phyloP scores from a whole-genome alignment of 345 rosid genomes.

The Nephelium lappaceum region DNA sequence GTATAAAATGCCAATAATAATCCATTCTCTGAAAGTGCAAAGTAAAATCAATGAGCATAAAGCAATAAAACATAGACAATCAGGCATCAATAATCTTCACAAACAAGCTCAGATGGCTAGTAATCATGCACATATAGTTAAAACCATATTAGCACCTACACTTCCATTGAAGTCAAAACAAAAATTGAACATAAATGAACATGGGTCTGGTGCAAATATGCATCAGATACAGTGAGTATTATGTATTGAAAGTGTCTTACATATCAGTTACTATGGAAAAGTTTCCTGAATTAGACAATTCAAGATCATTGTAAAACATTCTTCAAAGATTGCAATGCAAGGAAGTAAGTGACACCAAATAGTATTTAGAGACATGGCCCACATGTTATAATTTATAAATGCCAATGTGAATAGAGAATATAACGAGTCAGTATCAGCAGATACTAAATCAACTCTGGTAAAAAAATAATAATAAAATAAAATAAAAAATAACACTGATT shows the following conservation, averaged over 20 bases:
- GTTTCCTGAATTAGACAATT: neutral
- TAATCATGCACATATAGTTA: neutral
- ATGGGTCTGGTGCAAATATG: neutral
- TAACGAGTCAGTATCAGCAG: neutral
- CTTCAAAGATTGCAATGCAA: neutral
- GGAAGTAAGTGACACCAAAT: neutral
- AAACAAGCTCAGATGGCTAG: neutral
- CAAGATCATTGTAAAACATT: neutral
- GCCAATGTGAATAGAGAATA: neutral
- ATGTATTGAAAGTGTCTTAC: neutral
- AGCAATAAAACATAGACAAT: neutral
- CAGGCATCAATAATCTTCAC: neutral
- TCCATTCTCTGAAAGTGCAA: neutral
- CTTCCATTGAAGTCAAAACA: neutral
- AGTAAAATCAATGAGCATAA: neutral
- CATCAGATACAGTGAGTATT: neutral
- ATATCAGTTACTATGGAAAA: neutral
- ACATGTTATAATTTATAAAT: neutral
- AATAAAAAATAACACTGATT: neutral
- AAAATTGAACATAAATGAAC: neutral
- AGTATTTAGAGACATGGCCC: neutral
- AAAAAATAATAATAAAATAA: no score
- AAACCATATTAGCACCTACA: neutral
- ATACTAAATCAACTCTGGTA: neutral
- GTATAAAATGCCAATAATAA: constrained; percentile 1